These are phyloP conservation scores for Nicotiana noctiflora DNA, from an alignment of 257 asterid genomes.

Conservation along the genomic window DNA sequence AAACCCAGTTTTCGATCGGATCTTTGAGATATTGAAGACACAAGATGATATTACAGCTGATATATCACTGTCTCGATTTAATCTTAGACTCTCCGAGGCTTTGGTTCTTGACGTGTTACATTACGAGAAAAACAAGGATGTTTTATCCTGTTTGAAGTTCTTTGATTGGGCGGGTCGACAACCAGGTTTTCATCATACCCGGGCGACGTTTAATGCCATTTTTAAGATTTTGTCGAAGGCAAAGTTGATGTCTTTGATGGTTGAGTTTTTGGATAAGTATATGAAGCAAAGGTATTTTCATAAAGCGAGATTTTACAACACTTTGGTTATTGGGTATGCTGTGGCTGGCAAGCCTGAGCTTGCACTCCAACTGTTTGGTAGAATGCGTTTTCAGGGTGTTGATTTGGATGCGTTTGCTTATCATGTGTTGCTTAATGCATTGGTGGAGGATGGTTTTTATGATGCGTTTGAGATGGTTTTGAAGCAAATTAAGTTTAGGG, in stretches of 20 bases:
- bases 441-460: conserved; percentile 53
- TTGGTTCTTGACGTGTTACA: conserved; percentile 51
- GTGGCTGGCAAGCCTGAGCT: conserved; percentile 61
- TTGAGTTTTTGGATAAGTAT: conserved; percentile 41
- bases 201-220: conserved; percentile 54
- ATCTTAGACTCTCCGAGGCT: conserved; percentile 42
- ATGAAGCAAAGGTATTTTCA: conserved; percentile 22
- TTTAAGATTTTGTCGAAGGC: conserved; percentile 53
- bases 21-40: conserved; percentile 47
- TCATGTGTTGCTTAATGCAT: conserved; percentile 65
- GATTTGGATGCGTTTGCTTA: conserved; percentile 58
- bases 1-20: conserved; percentile 37
- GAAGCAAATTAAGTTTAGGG: conserved; percentile 43
- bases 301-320: conserved; percentile 28
- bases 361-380: conserved; percentile 67
- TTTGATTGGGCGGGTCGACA: conserved; percentile 95
- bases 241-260: conserved; percentile 40
- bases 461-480: conserved; percentile 43
- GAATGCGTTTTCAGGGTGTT: conserved; percentile 65
- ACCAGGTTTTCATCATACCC: conserved; percentile 61
- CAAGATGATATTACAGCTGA: conserved; percentile 42
- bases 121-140: conserved; percentile 42
- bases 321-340: conserved; percentile 72
- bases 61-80: conserved; percentile 38
- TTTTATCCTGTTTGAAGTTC: conserved; percentile 64